Base-by-base conservation (phyloP, 176 grass and related monocot species). In the Ensete glaucum region DNA sequence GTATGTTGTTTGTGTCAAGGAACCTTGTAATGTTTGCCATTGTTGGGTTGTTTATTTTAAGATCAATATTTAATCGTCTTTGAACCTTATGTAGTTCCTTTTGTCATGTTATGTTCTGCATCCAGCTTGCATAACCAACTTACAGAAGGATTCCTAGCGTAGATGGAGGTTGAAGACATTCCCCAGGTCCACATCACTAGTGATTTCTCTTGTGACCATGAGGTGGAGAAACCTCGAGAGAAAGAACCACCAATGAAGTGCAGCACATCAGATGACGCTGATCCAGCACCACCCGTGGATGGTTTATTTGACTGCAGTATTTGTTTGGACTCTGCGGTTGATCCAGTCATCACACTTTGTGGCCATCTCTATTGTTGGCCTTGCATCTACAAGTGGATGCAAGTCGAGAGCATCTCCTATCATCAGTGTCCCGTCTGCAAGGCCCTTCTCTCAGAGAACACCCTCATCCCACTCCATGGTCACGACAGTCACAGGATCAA, bases 291-390 rank as follows among this genome's bases (percentile, higher is more conserved):
- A 65, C 1, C 11, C 11, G 10, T 13, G 72, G 53, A 16, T 3
- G 22, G 15, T 8, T 66, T 26, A 13, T 64, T 77, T 21, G 49
- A 77, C 19, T 77, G 75, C 43, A 66, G 25, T 20, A 77, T 77
- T 43, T 77, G 75, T 10, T 49, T 77, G 20, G 75, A 77, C n/a
- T 64, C 9, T 13, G 8, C 48, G 8, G 72, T 74, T 9, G 53
- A 74, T 27, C 72, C 72, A 3, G 23, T 79, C 2, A 66, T 79
- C 77, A 79, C 65, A 0, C 65, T 79, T 11, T 79, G 77, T 14
- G 77, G 77, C 11, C 77, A 79, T 20, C 77, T 79, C 77, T 79
- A 79, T 10, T 79, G 77, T 10, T 79, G 77, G 77, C 77, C 77
- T 24, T 79, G 77, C 65, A 70, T 79, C 53, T 79, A 79, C 65